phyloP scores from a whole-genome alignment of 1,284 basidiomycete species.

The Sporisorium graminicola region DNA sequence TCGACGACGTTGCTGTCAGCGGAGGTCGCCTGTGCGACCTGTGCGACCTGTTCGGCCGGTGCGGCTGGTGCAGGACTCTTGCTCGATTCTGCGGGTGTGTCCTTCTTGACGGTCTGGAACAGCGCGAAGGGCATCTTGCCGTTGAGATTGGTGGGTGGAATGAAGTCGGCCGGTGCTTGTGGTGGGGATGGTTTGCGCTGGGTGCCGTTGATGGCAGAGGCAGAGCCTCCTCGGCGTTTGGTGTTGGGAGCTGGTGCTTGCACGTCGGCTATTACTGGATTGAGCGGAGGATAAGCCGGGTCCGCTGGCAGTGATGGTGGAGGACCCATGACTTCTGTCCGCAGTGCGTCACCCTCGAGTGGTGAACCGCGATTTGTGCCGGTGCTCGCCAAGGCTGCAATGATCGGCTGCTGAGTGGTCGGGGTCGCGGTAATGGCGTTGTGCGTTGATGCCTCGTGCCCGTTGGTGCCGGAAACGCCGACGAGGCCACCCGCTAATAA shows the following conservation, averaged over 20 bases:
- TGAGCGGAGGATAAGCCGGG: constrained; percentile 43
- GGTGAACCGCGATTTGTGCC: background rate
- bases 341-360: constrained; percentile 18
- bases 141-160: constrained; percentile 35
- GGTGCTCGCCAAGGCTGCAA: constrained; percentile 16
- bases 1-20: constrained; percentile 22
- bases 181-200: constrained; percentile 12
- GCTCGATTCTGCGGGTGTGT: background rate
- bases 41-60: background rate
- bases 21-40: background rate
- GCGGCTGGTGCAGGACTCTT: constrained; percentile 8
- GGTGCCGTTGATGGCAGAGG: constrained; percentile 16
- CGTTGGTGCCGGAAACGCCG: constrained; percentile 2
- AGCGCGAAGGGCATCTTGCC: constrained; percentile 54
- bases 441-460: constrained; percentile 4
- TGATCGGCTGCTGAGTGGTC: background rate
- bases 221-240: constrained; percentile 19
- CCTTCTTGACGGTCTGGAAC: constrained; percentile 35
- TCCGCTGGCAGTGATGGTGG: constrained; percentile 43
- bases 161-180: constrained; percentile 27
- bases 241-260: constrained; percentile 5
- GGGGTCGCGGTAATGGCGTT: background rate
- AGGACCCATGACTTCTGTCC: constrained; percentile 56
- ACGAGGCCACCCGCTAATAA: constrained; percentile 21
- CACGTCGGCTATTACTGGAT: constrained; percentile 29